Evolutionary conservation across 129 eudicot species (phyloP).

Genomic region (Sambucus nigra): DNA sequence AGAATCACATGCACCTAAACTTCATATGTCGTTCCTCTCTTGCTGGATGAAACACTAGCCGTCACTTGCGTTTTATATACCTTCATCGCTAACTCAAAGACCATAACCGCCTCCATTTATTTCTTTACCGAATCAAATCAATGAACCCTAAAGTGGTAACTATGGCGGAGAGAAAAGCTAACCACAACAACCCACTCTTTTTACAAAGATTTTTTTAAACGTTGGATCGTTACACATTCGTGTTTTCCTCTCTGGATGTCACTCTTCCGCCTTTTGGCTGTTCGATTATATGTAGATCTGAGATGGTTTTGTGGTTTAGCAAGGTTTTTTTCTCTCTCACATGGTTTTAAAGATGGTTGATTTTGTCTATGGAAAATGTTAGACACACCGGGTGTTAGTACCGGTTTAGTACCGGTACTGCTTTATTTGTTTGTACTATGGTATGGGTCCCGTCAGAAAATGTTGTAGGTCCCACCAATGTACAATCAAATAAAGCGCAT

Average conservation of each 20-base stretch:
- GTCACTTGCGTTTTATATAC: conserved; percentile 60
- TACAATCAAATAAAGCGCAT: no score
- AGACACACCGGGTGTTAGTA: no score
- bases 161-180: conserved; percentile 57
- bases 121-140: conserved; percentile 44
- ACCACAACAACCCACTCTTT: conserved; percentile 48
- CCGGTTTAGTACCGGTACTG: no score
- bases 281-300: no score
- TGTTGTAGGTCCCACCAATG: no score
- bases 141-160: conserved; percentile 66
- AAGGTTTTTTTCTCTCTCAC: no score
- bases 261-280: conserved; percentile 79
- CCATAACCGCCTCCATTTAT: conserved; percentile 29
- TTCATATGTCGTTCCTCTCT: conserved; percentile 8
- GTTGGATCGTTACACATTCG: conserved; percentile 45
- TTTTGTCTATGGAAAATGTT: no score
- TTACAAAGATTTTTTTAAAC: conserved; percentile 49
- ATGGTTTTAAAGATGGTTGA: no score
- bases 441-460: no score
- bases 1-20: conserved; percentile 64
- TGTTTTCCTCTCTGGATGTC: conserved; percentile 72
- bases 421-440: no score
- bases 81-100: conserved; percentile 62
- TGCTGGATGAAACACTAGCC: conserved; percentile 58
- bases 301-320: no score